A percentile compares a stretch with the other conserved stretches of the same genome.
Conservation (phyloP, 2,329 filamentous ascomycete species). For the Sporothrix curviconia region DNA sequence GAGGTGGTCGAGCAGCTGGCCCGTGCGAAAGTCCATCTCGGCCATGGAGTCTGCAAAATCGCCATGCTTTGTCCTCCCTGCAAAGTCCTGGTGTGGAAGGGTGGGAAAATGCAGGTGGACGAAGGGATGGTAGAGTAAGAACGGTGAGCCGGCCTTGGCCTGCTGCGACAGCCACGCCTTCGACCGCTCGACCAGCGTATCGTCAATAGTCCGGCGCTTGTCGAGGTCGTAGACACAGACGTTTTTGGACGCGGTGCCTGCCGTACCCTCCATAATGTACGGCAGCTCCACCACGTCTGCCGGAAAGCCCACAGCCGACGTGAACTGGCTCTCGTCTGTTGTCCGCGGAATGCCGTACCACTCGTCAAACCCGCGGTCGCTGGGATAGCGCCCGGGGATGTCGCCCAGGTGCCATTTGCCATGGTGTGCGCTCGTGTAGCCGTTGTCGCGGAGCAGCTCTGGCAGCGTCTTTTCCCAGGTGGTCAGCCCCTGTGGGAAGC, state of each 20-base stretch:
- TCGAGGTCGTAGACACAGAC: slow-evolving; percentile 30
- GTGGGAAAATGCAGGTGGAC: slow-evolving; percentile 31
- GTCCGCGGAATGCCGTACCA: slow-evolving; percentile 33
- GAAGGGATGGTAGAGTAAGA: slow-evolving; percentile 30
- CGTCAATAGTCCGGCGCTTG: slow-evolving; percentile 26
- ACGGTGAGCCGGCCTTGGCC: slow-evolving; percentile 21
- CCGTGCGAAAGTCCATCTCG: slow-evolving; percentile 29
- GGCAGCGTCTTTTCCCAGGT: slow-evolving; percentile 28
- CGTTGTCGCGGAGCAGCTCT: slow-evolving; percentile 25
- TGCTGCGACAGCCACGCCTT: slow-evolving; percentile 28
- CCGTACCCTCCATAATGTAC: slow-evolving; percentile 30
- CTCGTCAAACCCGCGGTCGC: slow-evolving; percentile 31
- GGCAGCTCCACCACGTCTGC: slow-evolving; percentile 29
- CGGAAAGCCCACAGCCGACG: slow-evolving; percentile 26
- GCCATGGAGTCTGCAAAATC: slow-evolving; percentile 30
- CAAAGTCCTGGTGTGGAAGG: slow-evolving; percentile 27
- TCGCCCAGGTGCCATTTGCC: slow-evolving; percentile 33
- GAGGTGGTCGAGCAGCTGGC: slow-evolving; percentile 28
- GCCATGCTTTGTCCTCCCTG: slow-evolving; percentile 25
- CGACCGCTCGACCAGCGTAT: slow-evolving; percentile 27
- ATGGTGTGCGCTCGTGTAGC: slow-evolving; percentile 28
- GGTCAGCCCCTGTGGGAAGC: slow-evolving; percentile 29
- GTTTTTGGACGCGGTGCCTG: slow-evolving; percentile 25
- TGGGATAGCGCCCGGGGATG: slow-evolving; percentile 29
- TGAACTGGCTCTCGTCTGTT: slow-evolving; percentile 32